These are phyloP conservation scores for Penicillium canescens DNA, from an alignment of 495 filamentous ascomycete species.

Conservation along the genomic window DNA sequence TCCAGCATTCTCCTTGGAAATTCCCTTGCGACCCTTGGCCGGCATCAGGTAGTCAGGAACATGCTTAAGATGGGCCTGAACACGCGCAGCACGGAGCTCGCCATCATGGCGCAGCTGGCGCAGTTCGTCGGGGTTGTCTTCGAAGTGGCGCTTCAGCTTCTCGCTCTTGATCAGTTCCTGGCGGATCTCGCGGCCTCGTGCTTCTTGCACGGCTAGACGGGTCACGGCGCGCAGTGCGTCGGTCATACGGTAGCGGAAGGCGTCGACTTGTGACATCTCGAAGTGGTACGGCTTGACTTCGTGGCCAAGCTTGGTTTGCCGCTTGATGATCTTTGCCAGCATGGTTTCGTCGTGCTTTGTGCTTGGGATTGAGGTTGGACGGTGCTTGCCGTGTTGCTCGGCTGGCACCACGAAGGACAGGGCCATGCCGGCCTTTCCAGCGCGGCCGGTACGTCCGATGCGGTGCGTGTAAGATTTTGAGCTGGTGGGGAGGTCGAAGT, in stretches of 20 bases:
- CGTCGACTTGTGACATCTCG: constrained; percentile 89
- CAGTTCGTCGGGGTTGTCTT: constrained; percentile 91
- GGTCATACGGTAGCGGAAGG: constrained; percentile 91
- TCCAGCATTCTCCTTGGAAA: constrained; percentile 61
- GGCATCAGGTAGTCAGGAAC: constrained; percentile 95
- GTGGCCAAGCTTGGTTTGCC: constrained; percentile 71
- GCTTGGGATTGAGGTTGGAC: constrained; percentile 71
- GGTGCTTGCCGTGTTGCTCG: constrained; percentile 81
- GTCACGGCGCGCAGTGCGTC: constrained; percentile 86
- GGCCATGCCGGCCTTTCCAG: constrained; percentile 87
- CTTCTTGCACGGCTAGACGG: constrained; percentile 81
- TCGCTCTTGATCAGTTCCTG: constrained; percentile 90
- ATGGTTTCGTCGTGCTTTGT: constrained; percentile 82
- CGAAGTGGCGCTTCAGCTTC: constrained; percentile 91
- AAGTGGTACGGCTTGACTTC: constrained; percentile 88
- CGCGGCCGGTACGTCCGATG: constrained; percentile 90
- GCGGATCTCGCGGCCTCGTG: constrained; percentile 79
- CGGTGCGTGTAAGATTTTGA: constrained; percentile 95
- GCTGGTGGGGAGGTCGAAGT: constrained; percentile 89
- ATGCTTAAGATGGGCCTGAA: constrained; percentile 90
- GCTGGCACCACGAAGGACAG: constrained; percentile 90
- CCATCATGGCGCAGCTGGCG: constrained; percentile 87
- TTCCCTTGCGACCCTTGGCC: constrained; percentile 66
- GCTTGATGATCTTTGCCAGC: constrained; percentile 67
- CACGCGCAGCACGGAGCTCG: constrained; percentile 73